Percentiles rank a stretch among this genome's conserved stretches.
Evolutionary conservation across 164 flowering plant species (phyloP).

Genomic region (Warburgia ugandensis): DNA sequence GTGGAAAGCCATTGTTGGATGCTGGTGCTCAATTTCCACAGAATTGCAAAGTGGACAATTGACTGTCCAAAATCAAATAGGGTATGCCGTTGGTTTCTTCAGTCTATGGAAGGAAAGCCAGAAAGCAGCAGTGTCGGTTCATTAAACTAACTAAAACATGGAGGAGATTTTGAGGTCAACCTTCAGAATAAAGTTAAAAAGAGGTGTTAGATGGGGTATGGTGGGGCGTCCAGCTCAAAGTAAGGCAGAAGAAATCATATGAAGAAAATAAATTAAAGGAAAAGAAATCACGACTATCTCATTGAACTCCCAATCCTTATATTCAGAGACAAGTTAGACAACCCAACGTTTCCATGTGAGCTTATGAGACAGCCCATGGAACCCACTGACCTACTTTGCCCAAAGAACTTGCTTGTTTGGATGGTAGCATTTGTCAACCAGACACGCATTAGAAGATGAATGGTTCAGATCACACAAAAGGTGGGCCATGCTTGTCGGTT

Average conservation of each 20-base stretch:
- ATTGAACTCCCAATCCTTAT: background rate
- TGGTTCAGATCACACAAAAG: too few species aligned
- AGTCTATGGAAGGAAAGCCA: background rate
- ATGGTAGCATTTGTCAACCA: too few species aligned
- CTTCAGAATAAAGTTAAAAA: slow-evolving; percentile 5
- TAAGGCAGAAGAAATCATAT: background rate
- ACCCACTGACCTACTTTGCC: background rate
- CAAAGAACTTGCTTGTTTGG: too few species aligned
- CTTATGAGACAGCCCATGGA: background rate
- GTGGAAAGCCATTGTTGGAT: slow-evolving; percentile 1
- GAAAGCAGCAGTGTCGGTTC: background rate
- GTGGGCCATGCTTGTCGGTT: too few species aligned
- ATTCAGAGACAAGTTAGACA: slow-evolving; percentile 1
- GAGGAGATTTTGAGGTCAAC: slow-evolving; percentile 3
- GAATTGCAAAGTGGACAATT: background rate
- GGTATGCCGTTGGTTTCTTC: slow-evolving; percentile 2
- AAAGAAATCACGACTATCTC: slow-evolving; percentile 8
- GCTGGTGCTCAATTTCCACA: background rate
- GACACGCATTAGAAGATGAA: too few species aligned
- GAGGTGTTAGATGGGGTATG: slow-evolving; percentile 11
- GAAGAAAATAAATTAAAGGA: background rate
- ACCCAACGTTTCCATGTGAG: slow-evolving; percentile 5
- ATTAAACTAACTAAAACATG: background rate
- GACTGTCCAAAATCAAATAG: background rate
- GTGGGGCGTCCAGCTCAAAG: slow-evolving; percentile 10